Evolutionary conservation across 2,329 filamentous ascomycete genomes (phyloP), one percentile per base, ranked within the genome.

Genomic region (Beauveria sp.): DNA sequence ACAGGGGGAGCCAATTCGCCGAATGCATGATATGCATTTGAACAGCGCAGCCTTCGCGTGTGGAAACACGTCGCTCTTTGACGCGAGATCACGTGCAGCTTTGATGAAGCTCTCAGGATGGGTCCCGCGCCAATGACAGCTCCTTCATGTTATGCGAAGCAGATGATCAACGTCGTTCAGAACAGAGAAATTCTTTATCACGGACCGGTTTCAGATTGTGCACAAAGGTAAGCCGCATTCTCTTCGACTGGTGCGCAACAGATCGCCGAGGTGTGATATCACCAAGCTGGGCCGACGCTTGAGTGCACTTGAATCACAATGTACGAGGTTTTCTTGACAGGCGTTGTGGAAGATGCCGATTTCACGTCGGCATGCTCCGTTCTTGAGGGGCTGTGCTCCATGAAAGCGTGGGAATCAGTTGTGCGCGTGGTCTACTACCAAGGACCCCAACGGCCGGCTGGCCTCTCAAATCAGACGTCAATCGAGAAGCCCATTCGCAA

Each of bases 251-350:
- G 9, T 8, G 9, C 16, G 18, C 20, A 12, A 16, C n/a, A 26
- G n/a, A 22, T 14, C 31, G 10, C 16, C 7, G 7, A 10, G 6
- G 48, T 52, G 2, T 2, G 8, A 34, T 38, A 38, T 42, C 28
- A 12, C 34, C 8, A n/a, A 7, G 40, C 18, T 22, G 22, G n/a
- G 18, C 16, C 14, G 46, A 18, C 22, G 46, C 24, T n/a, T 40
- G 40, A n/a, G 31, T 16, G n/a, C 6, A 31, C 16, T 22, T 40
- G 20, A 34, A 57, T 62, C 62, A 65, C 18, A 56, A 86, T 85
- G 83, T 80, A 85, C 68, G 83, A 87, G 70, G 73, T 87, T 20
- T 86, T 85, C 66, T 76, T 87, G 62, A 82, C 83, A 4, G 78
- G 81, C 10, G 69, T 79, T 51, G 77, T 88, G 59, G 74, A 76